phyloP scores from a whole-genome alignment of 352 stramenopile species.

The Phytophthora citrophthora region DNA sequence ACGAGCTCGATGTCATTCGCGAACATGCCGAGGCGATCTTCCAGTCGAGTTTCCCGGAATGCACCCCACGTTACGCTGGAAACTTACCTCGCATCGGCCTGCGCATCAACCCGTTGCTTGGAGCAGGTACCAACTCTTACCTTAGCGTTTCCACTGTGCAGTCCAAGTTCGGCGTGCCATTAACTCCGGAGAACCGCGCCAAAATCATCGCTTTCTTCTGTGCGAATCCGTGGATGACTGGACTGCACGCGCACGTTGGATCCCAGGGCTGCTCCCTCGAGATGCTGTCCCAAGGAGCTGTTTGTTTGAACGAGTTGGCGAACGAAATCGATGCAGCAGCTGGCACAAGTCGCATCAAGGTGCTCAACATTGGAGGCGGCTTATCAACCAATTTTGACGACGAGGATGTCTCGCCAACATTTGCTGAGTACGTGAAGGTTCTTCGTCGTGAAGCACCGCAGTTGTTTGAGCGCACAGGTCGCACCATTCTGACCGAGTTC shows the following conservation, averaged over 20 bases:
- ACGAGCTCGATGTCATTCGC: conserved; percentile 88
- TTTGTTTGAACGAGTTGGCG: conserved; percentile 77
- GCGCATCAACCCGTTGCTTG: conserved; percentile 92
- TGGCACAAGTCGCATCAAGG: conserved; percentile 73
- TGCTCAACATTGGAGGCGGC: conserved; percentile 93
- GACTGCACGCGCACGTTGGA: conserved; percentile 89
- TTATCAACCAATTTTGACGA: conserved; percentile 91
- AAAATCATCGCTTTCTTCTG: conserved; percentile 77
- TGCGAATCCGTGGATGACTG: conserved; percentile 89
- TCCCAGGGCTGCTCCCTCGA: conserved; percentile 86
- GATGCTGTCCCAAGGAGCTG: conserved; percentile 84
- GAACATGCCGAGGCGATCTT: conserved; percentile 90
- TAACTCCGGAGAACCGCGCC: conserved; percentile 59
- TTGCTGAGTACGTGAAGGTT: conserved; percentile 82
- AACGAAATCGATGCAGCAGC: conserved; percentile 81
- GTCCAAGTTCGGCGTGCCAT: conserved; percentile 93
- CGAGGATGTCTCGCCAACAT: conserved; percentile 72
- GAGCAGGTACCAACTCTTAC: conserved; percentile 83
- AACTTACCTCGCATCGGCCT: conserved; percentile 87
- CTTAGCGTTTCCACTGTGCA: conserved; percentile 89
- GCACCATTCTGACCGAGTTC: conserved; percentile 93
- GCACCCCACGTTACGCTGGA: conserved; percentile 59
- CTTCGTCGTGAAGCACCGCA: conserved; percentile 72
- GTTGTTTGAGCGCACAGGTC: conserved; percentile 81
- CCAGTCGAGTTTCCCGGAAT: conserved; percentile 77